Evolutionary conservation across 108 stramenopile genomes (phyloP).

Genomic region (Skeletonema menzelii): DNA sequence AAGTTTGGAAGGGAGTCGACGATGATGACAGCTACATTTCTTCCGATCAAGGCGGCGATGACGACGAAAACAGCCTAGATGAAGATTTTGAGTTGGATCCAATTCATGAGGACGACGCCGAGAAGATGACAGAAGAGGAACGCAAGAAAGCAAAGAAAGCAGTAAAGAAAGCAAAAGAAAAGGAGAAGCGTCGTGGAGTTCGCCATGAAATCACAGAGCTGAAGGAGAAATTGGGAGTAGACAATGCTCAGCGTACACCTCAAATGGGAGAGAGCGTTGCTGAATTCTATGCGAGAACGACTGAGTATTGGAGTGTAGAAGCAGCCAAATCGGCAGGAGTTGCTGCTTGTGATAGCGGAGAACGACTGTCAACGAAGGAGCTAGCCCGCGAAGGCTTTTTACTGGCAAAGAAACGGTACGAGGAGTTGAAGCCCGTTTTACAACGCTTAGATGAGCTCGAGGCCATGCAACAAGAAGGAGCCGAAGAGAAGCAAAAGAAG

Average conservation of each 20-base stretch:
- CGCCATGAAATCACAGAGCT: conserved; percentile 67
- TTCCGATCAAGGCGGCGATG: conserved; percentile 47
- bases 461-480: conserved; percentile 27
- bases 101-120: conserved; percentile 46
- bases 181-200: conserved; percentile 40
- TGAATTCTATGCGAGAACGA: conserved; percentile 86
- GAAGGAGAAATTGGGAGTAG: conserved; percentile 55
- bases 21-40: conserved; percentile 85
- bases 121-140: conserved; percentile 33
- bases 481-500: conserved; percentile 33
- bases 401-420: conserved; percentile 66
- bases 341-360: conserved; percentile 39
- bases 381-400: conserved; percentile 78
- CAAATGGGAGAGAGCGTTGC: conserved; percentile 65
- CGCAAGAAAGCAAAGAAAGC: conserved; percentile 44
- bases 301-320: conserved; percentile 64
- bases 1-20: conserved; percentile 86
- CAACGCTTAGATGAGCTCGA: conserved; percentile 65
- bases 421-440: conserved; percentile 63
- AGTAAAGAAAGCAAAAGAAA: conserved; percentile 50
- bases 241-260: conserved; percentile 62
- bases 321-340: conserved; percentile 31
- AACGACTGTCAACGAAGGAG: conserved; percentile 63
- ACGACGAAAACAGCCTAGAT: conserved; percentile 61
- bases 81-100: conserved; percentile 54